Percentiles rank a stretch among this genome's conserved stretches.
Conservation (phyloP, 305 asterid genomes). For the Stenogyne calaminthoides region DNA sequence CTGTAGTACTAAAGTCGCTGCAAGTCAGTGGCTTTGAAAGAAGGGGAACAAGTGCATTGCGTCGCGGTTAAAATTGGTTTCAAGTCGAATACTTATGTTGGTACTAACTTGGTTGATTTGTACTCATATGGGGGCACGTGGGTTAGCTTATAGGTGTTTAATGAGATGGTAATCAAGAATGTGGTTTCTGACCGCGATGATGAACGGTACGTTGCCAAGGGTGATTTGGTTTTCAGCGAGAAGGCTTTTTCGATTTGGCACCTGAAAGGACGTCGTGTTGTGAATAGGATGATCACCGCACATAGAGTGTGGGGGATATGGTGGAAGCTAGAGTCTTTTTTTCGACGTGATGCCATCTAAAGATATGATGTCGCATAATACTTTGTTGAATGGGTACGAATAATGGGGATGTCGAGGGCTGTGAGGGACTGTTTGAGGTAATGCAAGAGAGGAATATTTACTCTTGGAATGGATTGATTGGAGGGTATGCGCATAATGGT, state of each 20-base stretch:
- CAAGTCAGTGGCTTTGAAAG: conserved; percentile 49
- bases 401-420: conserved; percentile 63
- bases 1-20: conserved; percentile 68
- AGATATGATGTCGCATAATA: conserved; percentile 77
- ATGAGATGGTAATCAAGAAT: conserved; percentile 71
- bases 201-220: conserved; percentile 53
- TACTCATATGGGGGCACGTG: conserved; percentile 48
- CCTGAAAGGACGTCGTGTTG: conserved; percentile 76
- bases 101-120: conserved; percentile 71
- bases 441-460: conserved; percentile 67
- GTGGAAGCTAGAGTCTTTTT: conserved; percentile 62
- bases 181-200: conserved; percentile 86
- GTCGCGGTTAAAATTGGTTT: conserved; percentile 57
- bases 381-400: conserved; percentile 74
- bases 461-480: conserved; percentile 85
- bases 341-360: conserved; percentile 67
- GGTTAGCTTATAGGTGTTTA: conserved; percentile 59
- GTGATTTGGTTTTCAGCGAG: conserved; percentile 63
- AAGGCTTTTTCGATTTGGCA: conserved; percentile 71
- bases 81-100: conserved; percentile 52
- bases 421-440: conserved; percentile 54
- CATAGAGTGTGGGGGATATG: conserved; percentile 69
- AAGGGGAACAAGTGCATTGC: conserved; percentile 76
- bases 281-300: conserved; percentile 70
- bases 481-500: conserved; percentile 63